Percentiles rank a stretch among this genome's conserved stretches.
Evolutionary conservation across 2,329 filamentous ascomycete genomes (phyloP).

Genomic region (Fusarium goolgardi): DNA sequence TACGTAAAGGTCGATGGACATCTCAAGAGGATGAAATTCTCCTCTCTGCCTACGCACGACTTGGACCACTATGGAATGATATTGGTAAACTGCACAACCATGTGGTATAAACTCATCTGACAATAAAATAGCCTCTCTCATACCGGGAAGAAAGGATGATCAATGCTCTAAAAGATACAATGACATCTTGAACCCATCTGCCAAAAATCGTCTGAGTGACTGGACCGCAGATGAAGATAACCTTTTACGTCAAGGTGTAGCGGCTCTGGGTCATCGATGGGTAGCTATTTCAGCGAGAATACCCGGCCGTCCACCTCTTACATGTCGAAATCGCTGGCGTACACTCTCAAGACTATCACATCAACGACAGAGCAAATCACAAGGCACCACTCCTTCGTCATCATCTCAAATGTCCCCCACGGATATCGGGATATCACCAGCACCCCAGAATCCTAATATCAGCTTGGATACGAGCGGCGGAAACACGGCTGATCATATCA

Average conservation of each 20-base stretch:
- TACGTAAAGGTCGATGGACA: slow-evolving; percentile 48
- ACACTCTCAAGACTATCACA: slow-evolving; percentile 33
- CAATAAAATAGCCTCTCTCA: slow-evolving; percentile 33
- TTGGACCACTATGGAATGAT: slow-evolving; percentile 46
- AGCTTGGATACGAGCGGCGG: slow-evolving; percentile 5
- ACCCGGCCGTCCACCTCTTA: slow-evolving; percentile 46
- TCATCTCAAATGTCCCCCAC: slow-evolving; percentile 37
- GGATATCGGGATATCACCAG: slow-evolving; percentile 36
- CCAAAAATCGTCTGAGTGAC: slow-evolving; percentile 43
- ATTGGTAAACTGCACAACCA: slow-evolving; percentile 30
- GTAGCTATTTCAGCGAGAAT: slow-evolving; percentile 46
- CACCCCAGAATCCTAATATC: slow-evolving; percentile 14
- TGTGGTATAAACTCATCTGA: not conserved
- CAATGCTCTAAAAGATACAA: slow-evolving; percentile 49
- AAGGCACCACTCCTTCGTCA: slow-evolving; percentile 38
- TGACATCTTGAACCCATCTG: slow-evolving; percentile 46
- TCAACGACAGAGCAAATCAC: slow-evolving; percentile 27
- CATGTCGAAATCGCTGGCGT: slow-evolving; percentile 48
- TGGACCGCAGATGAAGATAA: slow-evolving; percentile 47
- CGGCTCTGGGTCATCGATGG: slow-evolving; percentile 45
- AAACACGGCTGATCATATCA: slow-evolving; percentile 9
- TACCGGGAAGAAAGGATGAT: slow-evolving; percentile 48
- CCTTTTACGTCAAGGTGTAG: slow-evolving; percentile 43
- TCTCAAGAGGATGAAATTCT: slow-evolving; percentile 47
- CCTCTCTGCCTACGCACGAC: slow-evolving; percentile 45